Evolutionary conservation across 2,329 filamentous ascomycete genomes (phyloP).

Genomic region (Exophiala dermatitidis): DNA sequence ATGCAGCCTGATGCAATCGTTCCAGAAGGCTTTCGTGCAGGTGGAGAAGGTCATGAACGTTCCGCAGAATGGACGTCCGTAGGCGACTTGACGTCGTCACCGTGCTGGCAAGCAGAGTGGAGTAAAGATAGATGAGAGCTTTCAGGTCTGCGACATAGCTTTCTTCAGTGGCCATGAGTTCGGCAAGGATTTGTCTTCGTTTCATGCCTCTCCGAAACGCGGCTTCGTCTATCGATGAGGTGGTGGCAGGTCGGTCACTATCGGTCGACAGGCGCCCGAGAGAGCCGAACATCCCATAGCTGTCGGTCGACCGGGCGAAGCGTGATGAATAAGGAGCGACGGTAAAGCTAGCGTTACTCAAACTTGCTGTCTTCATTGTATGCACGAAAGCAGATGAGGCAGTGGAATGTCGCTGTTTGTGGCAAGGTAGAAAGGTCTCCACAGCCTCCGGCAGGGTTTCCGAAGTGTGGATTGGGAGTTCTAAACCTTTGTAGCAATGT

Average conservation of each 20-base stretch:
- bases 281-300: slow-evolving; percentile 55
- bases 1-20: slow-evolving; percentile 55
- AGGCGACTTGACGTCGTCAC: slow-evolving; percentile 58
- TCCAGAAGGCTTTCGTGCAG: slow-evolving; percentile 75
- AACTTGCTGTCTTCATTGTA: slow-evolving; percentile 72
- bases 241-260: slow-evolving; percentile 42
- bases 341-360: slow-evolving; percentile 68
- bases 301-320: slow-evolving; percentile 55
- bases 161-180: slow-evolving; percentile 79
- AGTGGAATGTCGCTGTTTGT: slow-evolving; percentile 55
- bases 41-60: slow-evolving; percentile 70
- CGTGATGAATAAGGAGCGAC: slow-evolving; percentile 55
- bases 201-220: slow-evolving; percentile 66
- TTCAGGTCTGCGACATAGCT: slow-evolving; percentile 82
- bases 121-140: slow-evolving; percentile 74
- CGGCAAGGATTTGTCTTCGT: slow-evolving; percentile 72
- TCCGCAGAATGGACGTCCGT: slow-evolving; percentile 67
- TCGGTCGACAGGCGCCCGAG: slow-evolving; percentile 56
- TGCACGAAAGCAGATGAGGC: slow-evolving; percentile 74
- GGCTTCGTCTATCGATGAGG: slow-evolving; percentile 54
- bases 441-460: neutral
- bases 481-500: neutral
- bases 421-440: neutral
- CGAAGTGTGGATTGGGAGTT: neutral
- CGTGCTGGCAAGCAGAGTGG: slow-evolving; percentile 66